Evolutionary conservation across 2,329 filamentous ascomycete genomes (phyloP).

Genomic region (Paraconiothyrium sp.): DNA sequence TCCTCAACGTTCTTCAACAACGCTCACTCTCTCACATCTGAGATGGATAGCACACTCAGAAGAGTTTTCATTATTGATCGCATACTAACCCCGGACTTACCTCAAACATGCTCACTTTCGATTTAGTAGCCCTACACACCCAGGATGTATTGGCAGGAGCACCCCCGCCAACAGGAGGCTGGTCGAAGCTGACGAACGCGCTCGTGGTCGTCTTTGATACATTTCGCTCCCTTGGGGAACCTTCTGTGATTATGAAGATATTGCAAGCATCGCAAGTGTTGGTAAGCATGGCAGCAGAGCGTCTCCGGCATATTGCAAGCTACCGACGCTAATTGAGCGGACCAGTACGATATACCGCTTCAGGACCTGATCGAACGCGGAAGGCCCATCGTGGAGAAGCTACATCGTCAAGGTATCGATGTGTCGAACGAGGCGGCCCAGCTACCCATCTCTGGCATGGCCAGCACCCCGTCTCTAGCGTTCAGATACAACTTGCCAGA

Average conservation of each 20-base stretch:
- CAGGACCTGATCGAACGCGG: conserved; percentile 34
- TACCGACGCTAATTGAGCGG: background rate
- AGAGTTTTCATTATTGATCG: conserved; percentile 15
- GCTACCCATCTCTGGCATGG: conserved; percentile 56
- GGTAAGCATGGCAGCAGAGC: conserved; percentile 44
- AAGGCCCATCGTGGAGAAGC: conserved; percentile 28
- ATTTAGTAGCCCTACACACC: conserved; percentile 44
- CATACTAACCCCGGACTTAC: conserved; percentile 23
- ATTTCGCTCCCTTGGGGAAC: conserved; percentile 33
- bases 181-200: conserved; percentile 45
- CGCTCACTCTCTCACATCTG: background rate
- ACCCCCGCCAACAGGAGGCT: conserved; percentile 38
- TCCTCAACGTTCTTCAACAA: too few relatives aligned
- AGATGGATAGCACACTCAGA: conserved; percentile 3
- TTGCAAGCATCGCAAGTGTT: conserved; percentile 53
- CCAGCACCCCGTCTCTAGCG: conserved; percentile 51
- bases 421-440: conserved; percentile 46
- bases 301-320: background rate
- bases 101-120: conserved; percentile 40
- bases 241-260: conserved; percentile 50
- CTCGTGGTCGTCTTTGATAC: conserved; percentile 47
- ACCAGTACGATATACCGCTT: conserved; percentile 25
- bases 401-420: conserved; percentile 37
- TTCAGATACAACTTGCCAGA: conserved; percentile 52
- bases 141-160: conserved; percentile 43